Percentiles rank a stretch among this genome's conserved stretches.
These are phyloP conservation scores for Plasmodium berghei DNA, from an alignment of 169 alveolate species.

Conservation along the genomic window DNA sequence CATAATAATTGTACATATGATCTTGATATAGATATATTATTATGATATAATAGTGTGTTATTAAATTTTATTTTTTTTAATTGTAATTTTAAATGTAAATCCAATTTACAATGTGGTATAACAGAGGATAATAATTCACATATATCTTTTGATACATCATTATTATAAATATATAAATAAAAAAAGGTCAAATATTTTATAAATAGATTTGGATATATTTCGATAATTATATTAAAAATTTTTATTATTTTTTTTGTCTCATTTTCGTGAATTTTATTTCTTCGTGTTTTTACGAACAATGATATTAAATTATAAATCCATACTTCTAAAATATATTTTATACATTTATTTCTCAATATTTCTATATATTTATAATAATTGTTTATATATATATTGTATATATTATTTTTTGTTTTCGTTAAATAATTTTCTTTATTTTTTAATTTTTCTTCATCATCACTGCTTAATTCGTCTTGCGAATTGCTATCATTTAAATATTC, in stretches of 20 bases:
- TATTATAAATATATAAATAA: slow-evolving; percentile 54
- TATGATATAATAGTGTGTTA: slow-evolving; percentile 32
- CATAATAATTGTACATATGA: slow-evolving; percentile 63
- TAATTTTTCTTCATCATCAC: background rate
- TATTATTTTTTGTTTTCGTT: slow-evolving; percentile 31
- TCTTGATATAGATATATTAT: slow-evolving; percentile 59
- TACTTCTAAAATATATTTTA: slow-evolving; percentile 48
- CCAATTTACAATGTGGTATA: slow-evolving; percentile 57
- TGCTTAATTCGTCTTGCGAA: background rate
- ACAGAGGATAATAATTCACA: slow-evolving; percentile 64
- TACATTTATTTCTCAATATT: slow-evolving; percentile 23
- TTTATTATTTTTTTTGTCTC: slow-evolving; percentile 72
- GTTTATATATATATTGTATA: slow-evolving; percentile 57
- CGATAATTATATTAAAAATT: slow-evolving; percentile 61
- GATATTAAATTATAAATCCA: slow-evolving; percentile 62
- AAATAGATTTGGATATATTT: slow-evolving; percentile 55
- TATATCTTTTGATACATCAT: slow-evolving; percentile 73
- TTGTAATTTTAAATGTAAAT: slow-evolving; percentile 43
- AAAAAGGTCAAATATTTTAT: slow-evolving; percentile 57
- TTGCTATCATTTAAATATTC: background rate
- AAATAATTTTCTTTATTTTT: background rate
- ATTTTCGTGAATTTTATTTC: slow-evolving; percentile 47
- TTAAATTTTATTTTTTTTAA: slow-evolving; percentile 56
- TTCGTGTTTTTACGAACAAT: slow-evolving; percentile 37
- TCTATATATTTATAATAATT: slow-evolving; percentile 37